Evolutionary conservation across 495 filamentous ascomycete species (phyloP), one percentile per base, ranked within the genome.

Genomic region (Hypoxylon fuscum): DNA sequence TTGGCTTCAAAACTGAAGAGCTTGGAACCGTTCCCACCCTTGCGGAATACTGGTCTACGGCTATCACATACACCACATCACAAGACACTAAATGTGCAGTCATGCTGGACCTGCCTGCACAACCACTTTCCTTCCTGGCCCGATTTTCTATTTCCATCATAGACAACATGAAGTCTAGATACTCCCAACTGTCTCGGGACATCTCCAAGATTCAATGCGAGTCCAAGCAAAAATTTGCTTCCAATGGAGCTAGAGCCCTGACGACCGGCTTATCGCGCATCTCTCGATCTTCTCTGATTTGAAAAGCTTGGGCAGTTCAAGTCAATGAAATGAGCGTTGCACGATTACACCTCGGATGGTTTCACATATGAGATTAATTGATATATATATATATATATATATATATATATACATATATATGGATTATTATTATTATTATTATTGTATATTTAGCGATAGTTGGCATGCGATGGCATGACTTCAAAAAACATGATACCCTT

Each of bases 401-500:
- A n/a, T n/a, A n/a, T n/a, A n/a, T n/a, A n/a, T n/a, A n/a, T n/a
- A n/a, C n/a, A n/a, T n/a, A n/a, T n/a, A n/a, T n/a, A n/a, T n/a
- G n/a, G n/a, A n/a, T n/a, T n/a, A n/a, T n/a, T n/a, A n/a, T n/a
- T n/a, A n/a, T n/a, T n/a, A 27, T 27, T 27, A 27, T 27, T 27
- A 27, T 3, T n/a, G n/a, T n/a, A n/a, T n/a, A n/a, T n/a, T n/a
- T n/a, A n/a, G n/a, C n/a, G n/a, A 23, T 32, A 15, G 20, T 21
- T 41, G 18, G 53, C 14, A 15, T 48, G 22, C 21, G 32, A 22
- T 47, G 21, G 20, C 21, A 46, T 55, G 18, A n/a, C 29, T 38
- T 55, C 7, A 12, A 42, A 41, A 58, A 23, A 17, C 18, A 57
- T 5, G 51, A 62, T 62, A 55, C 45, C 59, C 59, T 43, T 55